A percentile compares a stretch with the other conserved stretches of the same genome.
phyloP scores from a whole-genome alignment of 352 stramenopile species.

The Phytophthora idaei region DNA sequence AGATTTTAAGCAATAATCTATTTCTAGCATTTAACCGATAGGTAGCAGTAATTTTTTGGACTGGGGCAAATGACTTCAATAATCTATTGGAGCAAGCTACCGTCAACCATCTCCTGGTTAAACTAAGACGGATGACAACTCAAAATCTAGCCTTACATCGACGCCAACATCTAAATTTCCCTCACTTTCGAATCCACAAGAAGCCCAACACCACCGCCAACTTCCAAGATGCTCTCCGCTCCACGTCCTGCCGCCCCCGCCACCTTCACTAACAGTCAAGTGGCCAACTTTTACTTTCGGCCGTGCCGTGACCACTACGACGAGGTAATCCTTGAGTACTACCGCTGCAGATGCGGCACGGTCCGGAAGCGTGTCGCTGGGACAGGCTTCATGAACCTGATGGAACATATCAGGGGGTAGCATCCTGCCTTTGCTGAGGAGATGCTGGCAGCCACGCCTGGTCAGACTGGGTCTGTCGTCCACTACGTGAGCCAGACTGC shows the following conservation, averaged over 20 bases:
- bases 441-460: constrained; percentile 14
- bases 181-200: neutral
- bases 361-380: constrained; percentile 11
- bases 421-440: constrained; percentile 3
- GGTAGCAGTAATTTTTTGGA: neutral
- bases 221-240: neutral
- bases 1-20: constrained; percentile 5
- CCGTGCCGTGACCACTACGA: constrained; percentile 22
- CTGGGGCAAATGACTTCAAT: neutral
- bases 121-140: no score
- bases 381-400: constrained; percentile 17
- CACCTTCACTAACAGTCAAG: constrained; percentile 15
- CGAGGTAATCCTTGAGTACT: constrained; percentile 22
- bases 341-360: constrained; percentile 8
- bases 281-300: constrained; percentile 17
- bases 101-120: neutral
- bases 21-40: neutral
- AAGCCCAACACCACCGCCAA: neutral
- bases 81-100: neutral
- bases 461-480: constrained; percentile 6
- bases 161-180: neutral
- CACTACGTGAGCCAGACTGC: constrained; percentile 11
- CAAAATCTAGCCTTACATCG: neutral
- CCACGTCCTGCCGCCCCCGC: neutral
- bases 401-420: constrained; percentile 17